Conservation (phyloP, 192 early-diverging fungal species). For the Funneliformis mosseae region DNA sequence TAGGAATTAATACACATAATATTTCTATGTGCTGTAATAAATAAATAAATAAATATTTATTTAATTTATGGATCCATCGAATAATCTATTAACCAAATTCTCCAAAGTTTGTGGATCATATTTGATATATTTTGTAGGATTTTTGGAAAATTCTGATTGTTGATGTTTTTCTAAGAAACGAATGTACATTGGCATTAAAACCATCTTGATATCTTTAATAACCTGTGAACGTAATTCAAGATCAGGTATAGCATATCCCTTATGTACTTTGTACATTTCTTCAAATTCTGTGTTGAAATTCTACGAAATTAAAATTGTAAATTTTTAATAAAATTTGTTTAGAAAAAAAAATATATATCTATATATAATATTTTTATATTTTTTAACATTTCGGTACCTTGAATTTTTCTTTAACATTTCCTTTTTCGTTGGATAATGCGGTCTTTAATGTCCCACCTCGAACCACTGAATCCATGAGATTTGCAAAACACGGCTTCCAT, state of each 20-base stretch:
- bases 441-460: slow-evolving; percentile 63
- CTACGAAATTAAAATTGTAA: slow-evolving; percentile 40
- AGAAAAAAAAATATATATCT: slow-evolving; percentile 10
- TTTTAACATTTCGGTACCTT: slow-evolving; percentile 62
- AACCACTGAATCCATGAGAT: slow-evolving; percentile 75
- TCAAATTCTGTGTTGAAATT: slow-evolving; percentile 86
- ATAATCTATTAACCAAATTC: slow-evolving; percentile 67
- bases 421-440: slow-evolving; percentile 65
- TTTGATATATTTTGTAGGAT: slow-evolving; percentile 78
- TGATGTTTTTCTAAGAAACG: slow-evolving; percentile 73
- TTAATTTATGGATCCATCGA: slow-evolving; percentile 39
- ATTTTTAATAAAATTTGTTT: background rate
- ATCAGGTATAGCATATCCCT: slow-evolving; percentile 79
- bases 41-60: background rate
- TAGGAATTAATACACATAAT: background rate
- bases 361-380: too few relatives aligned
- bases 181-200: slow-evolving; percentile 79
- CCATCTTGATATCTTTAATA: slow-evolving; percentile 68
- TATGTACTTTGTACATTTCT: slow-evolving; percentile 66
- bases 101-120: slow-evolving; percentile 71
- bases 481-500: slow-evolving; percentile 77
- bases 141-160: slow-evolving; percentile 78
- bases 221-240: slow-evolving; percentile 69
- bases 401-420: slow-evolving; percentile 83
- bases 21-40: background rate